phyloP scores from a whole-genome alignment of 2,329 filamentous ascomycete genomes.

The Scleromitrula shiraiana region DNA sequence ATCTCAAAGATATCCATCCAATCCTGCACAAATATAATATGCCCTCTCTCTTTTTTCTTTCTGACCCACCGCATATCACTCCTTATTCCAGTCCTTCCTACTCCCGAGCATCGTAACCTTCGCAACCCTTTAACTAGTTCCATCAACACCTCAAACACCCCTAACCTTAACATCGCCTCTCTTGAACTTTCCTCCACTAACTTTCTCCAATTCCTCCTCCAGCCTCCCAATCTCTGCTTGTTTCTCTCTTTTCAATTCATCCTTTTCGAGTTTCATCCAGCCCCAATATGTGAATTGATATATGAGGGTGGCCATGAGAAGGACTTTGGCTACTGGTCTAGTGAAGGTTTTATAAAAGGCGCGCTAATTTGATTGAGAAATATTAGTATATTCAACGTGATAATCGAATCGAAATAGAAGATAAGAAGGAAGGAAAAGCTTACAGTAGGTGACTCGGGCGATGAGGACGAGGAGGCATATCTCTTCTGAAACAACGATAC shows the following conservation, averaged over 20 bases:
- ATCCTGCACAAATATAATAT: no score
- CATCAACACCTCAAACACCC: no score
- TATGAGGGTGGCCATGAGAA: conserved; percentile 66
- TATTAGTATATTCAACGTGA: neutral
- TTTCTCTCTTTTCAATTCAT: conserved; percentile 57
- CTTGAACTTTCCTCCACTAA: conserved; percentile 4
- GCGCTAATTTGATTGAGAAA: conserved; percentile 34
- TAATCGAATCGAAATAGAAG: neutral
- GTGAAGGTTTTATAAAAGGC: conserved; percentile 70
- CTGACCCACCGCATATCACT: no score
- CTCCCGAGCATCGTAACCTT: no score
- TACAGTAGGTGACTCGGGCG: conserved; percentile 4
- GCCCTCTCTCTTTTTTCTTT: no score
- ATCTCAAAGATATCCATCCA: no score
- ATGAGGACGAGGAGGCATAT: conserved; percentile 2
- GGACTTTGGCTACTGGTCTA: conserved; percentile 63
- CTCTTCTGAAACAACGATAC: neutral
- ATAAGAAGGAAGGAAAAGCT: neutral
- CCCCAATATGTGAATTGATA: conserved; percentile 71
- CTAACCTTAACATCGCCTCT: conserved; percentile 6
- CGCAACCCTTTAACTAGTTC: no score
- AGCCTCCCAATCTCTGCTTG: conserved; percentile 4
- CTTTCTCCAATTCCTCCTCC: conserved; percentile 5
- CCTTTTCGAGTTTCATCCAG: conserved; percentile 66
- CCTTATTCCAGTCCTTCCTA: no score